Base-by-base conservation (phyloP, 106 monocot genomes). In the Dioscorea alata region DNA sequence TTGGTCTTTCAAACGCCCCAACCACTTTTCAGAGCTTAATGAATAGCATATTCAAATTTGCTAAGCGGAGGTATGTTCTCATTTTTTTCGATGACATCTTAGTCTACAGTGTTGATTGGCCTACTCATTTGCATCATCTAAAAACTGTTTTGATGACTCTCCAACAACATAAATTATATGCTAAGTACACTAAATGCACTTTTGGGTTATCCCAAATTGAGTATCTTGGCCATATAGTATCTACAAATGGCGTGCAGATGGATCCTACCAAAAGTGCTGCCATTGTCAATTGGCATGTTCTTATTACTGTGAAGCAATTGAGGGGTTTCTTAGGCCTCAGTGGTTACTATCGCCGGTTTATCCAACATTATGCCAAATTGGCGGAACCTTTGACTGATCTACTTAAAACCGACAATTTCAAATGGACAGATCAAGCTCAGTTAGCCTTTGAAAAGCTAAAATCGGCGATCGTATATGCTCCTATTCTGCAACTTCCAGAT, bases 1-100 rank as follows among this genome's bases (percentile, higher is more conserved):
- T 65, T 34, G 64, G 64, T 6, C 20, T 65, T 4, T 34, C 64
- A 4, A 65, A 65, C 35, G 64, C 64, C 4, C 64, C 64, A 14
- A 13, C 64, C 14, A 65, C 64, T 14, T 65, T 65, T 20, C 64
- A 65, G 35, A 14, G 35, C 33, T 35, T 65, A 2, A 65, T 65
- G 64, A 65, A 65, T 42, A 18, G 48, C 8, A 18, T 19, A 4
- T 53, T 53, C 53, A 13, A 2, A 18, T 53, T 18, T 16, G 53
- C 53, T 16, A 2, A 7, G 13, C 64, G 33, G 13, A 33, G 35
- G 20, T 65, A 48, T 42, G 64, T 65, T 2, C 35, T 65, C 9
- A 34, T 65, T 8, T 65, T 65, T 42, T 65, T 65, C n/a, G 64
- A 65, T 20, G 64, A 65, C 48, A 65, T 65, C 1, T 42, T 65